Percentiles rank a stretch among this genome's conserved stretches.
Conservation (phyloP, 768 basidiomycete genomes). For the Boletus tylopilopsis region DNA sequence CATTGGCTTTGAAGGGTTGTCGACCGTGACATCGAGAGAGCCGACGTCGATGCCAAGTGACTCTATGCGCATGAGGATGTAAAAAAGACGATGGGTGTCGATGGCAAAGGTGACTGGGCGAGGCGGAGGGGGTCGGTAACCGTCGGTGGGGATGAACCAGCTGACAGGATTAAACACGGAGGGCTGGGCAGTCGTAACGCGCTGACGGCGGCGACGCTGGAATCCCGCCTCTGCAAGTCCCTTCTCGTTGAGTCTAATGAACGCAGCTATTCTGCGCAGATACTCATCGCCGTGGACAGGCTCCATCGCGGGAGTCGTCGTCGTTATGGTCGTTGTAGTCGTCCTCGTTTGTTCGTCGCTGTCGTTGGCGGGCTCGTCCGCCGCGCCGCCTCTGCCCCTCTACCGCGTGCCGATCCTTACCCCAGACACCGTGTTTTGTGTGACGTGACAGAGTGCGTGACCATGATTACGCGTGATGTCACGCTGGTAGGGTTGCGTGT, state of each 20-base stretch:
- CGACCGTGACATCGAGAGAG: constrained; percentile 72
- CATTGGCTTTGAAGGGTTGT: constrained; percentile 72
- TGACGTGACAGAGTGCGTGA: constrained; percentile 20
- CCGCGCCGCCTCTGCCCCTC: constrained; percentile 20
- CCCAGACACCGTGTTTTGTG: constrained; percentile 18
- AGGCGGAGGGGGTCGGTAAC: constrained; percentile 29
- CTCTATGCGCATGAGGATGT: constrained; percentile 83
- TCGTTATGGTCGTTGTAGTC: constrained; percentile 10
- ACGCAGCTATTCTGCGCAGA: constrained; percentile 62
- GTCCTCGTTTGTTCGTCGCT: neutral
- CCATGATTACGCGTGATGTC: constrained; percentile 18
- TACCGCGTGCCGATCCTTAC: constrained; percentile 18
- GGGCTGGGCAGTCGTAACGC: constrained; percentile 27
- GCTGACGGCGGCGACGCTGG: constrained; percentile 45
- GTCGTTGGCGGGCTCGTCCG: constrained; percentile 6
- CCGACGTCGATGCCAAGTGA: constrained; percentile 75
- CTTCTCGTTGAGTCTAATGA: constrained; percentile 69
- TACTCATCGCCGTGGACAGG: constrained; percentile 72
- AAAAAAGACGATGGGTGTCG: constrained; percentile 84
- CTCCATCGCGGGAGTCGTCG: constrained; percentile 35
- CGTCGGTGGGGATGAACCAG: constrained; percentile 45
- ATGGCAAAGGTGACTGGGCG: constrained; percentile 65
- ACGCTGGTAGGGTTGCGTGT: constrained; percentile 12
- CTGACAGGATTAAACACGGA: constrained; percentile 58
- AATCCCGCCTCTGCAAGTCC: constrained; percentile 64